Evolutionary conservation across 805 yeast species (phyloP), one percentile per base, ranked within the genome.

Genomic region (Grigorovia humatica): DNA sequence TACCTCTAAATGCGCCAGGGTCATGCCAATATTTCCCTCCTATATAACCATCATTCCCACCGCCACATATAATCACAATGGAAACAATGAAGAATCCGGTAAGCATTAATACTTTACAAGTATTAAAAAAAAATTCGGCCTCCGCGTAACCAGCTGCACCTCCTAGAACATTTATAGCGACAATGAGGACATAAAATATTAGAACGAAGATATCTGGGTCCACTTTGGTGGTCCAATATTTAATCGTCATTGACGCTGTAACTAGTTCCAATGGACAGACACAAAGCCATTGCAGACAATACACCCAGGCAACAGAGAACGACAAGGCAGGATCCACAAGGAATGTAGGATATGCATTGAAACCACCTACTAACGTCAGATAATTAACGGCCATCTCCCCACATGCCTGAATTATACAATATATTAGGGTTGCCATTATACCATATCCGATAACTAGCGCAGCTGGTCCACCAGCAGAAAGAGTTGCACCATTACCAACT

Each of bases 301-400:
- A 82, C 58, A 77, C 77, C 79, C 84, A 78, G 19, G 82, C 79
- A 43, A 77, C 74, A 1, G 86, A 78, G 61, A 82, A 82, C 2
- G 80, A 79, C 27, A 78, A 61, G 1, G 82, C 76, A 18, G 76
- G 77, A 57, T 81, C 86, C 30, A 82, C 69, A 54, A 81, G 74
- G 53, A 74, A 70, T 29, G 69, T 56, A n/a, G 82, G 77, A 57
- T 79, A 80, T 44, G 80, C 75, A 54, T 79, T 81, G 63, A 79
- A 82, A 5, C 83, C 84, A 61, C 88, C 88, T 45, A 80, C 71
- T 49, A 82, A 68, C 40, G 74, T 72, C 43, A 79, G 70, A 58
- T 79, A 83, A 15, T 78, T 74, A 49, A 81, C 81, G 0, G 86
- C 83, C 70, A 82, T 59, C 61, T 83, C 88, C 54, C 87, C 86